Evolutionary conservation across 768 basidiomycete species (phyloP).

Genomic region (Trametes gibbosa): DNA sequence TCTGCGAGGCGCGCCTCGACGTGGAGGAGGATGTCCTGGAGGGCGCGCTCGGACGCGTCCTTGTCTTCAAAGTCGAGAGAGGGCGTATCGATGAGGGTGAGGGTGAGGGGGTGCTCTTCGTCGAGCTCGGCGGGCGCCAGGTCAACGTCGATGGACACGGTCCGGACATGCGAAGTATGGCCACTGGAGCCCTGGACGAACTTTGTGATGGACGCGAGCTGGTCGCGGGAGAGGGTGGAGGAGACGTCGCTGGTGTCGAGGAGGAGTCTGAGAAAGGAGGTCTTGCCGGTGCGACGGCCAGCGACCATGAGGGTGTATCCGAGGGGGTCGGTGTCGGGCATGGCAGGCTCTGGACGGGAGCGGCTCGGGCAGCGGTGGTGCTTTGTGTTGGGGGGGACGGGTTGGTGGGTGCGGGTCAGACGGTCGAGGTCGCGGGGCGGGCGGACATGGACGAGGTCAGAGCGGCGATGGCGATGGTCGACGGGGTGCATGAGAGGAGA

Average conservation of each 20-base stretch:
- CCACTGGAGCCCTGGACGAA: slow-evolving; percentile 74
- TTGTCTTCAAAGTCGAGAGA: slow-evolving; percentile 75
- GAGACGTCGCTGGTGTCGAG: slow-evolving; percentile 78
- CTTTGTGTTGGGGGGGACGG: slow-evolving; percentile 21
- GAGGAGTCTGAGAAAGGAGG: slow-evolving; percentile 80
- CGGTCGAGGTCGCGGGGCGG: slow-evolving; percentile 26
- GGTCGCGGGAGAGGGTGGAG: slow-evolving; percentile 60
- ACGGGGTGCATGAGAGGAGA: slow-evolving; percentile 58
- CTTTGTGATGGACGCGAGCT: slow-evolving; percentile 76
- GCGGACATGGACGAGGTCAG: slow-evolving; percentile 36
- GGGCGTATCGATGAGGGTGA: slow-evolving; percentile 80
- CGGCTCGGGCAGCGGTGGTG: slow-evolving; percentile 29
- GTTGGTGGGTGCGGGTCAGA: slow-evolving; percentile 1
- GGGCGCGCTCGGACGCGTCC: slow-evolving; percentile 54
- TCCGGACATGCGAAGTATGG: slow-evolving; percentile 70
- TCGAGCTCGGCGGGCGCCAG: slow-evolving; percentile 48
- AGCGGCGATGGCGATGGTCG: slow-evolving; percentile 49
- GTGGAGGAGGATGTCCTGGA: slow-evolving; percentile 66
- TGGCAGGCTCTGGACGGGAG: slow-evolving; percentile 4
- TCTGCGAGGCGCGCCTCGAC: slow-evolving; percentile 74
- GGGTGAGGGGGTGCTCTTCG: slow-evolving; percentile 49
- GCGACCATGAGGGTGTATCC: slow-evolving; percentile 76
- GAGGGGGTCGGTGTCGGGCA: slow-evolving; percentile 35
- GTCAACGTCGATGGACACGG: slow-evolving; percentile 71
- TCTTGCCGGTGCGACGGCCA: slow-evolving; percentile 82